Percentiles rank a stretch among this genome's conserved stretches.
Evolutionary conservation across 2,329 filamentous ascomycete species (phyloP).

Genomic region (Fusarium sp.): DNA sequence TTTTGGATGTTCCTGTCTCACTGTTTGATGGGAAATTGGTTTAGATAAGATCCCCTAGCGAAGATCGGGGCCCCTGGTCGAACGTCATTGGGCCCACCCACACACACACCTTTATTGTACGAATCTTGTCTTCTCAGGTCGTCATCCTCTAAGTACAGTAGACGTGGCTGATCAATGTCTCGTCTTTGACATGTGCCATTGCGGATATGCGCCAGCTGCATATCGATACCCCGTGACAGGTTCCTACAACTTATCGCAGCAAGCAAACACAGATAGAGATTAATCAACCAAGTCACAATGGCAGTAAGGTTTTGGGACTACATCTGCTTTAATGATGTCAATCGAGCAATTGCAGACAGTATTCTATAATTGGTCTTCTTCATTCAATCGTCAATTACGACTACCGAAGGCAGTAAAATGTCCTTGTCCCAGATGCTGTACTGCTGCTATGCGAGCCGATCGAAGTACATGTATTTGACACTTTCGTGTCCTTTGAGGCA

Average conservation of each 20-base stretch:
- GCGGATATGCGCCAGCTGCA: background rate
- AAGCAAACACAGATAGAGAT: background rate
- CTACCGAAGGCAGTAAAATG: background rate
- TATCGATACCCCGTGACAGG: background rate
- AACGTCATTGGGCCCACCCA: constrained; percentile 37
- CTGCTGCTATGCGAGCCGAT: constrained; percentile 1
- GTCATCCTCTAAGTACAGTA: constrained; percentile 2
- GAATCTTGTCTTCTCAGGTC: constrained; percentile 1
- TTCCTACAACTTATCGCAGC: background rate
- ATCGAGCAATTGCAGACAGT: background rate
- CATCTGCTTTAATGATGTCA: background rate
- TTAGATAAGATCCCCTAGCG: constrained; percentile 21
- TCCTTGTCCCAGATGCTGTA: constrained; percentile 13
- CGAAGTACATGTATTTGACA: constrained; percentile 13
- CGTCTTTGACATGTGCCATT: constrained; percentile 23
- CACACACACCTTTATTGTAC: background rate
- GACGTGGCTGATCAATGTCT: constrained; percentile 11
- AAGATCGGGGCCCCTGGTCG: constrained; percentile 13
- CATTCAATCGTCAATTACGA: background rate
- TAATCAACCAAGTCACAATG: background rate
- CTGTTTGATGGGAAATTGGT: constrained; percentile 22
- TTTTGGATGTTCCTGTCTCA: constrained; percentile 5
- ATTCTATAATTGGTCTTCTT: background rate
- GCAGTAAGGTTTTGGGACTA: background rate
- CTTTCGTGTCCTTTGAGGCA: constrained; percentile 8